Percentiles rank a stretch among this genome's conserved stretches.
These are phyloP conservation scores for Paramecium primaurelia DNA, from an alignment of 73 alveolate species.

Conservation along the genomic window DNA sequence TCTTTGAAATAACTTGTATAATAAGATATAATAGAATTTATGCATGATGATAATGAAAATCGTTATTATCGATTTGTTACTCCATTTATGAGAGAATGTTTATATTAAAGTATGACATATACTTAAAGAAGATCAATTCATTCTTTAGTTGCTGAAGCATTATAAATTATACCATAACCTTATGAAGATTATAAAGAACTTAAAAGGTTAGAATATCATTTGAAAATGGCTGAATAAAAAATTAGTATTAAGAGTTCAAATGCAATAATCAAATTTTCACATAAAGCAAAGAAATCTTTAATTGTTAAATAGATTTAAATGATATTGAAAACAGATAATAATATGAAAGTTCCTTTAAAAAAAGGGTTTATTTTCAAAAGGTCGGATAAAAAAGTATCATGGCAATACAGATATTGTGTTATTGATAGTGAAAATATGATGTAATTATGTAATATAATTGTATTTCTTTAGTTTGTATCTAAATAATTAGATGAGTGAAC, in stretches of 20 bases:
- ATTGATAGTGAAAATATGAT: conserved; percentile 18
- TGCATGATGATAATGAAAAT: conserved; percentile 48
- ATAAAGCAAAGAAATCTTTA: conserved; percentile 53
- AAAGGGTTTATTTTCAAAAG: conserved; percentile 42
- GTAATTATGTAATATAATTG: not conserved
- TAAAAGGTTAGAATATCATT: conserved; percentile 45
- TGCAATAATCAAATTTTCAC: conserved; percentile 9
- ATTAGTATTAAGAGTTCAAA: not conserved
- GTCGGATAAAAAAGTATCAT: conserved; percentile 47
- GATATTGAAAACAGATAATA: not conserved
- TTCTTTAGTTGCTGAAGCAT: conserved; percentile 50
- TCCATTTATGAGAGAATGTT: conserved; percentile 52
- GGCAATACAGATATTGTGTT: conserved; percentile 40
- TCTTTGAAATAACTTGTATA: not conserved
- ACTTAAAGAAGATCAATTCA: conserved; percentile 54
- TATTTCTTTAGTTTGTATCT: not conserved
- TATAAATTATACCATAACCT: conserved; percentile 50
- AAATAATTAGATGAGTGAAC: not conserved
- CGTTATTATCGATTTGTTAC: conserved; percentile 46
- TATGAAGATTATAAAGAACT: conserved; percentile 53
- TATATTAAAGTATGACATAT: conserved; percentile 46
- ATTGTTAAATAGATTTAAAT: conserved; percentile 45
- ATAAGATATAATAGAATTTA: conserved; percentile 34
- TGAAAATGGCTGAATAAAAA: conserved; percentile 45
- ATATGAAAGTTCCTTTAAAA: not conserved